phyloP scores from a whole-genome alignment of 257 asterid species.

The Knoxia roxburghii region DNA sequence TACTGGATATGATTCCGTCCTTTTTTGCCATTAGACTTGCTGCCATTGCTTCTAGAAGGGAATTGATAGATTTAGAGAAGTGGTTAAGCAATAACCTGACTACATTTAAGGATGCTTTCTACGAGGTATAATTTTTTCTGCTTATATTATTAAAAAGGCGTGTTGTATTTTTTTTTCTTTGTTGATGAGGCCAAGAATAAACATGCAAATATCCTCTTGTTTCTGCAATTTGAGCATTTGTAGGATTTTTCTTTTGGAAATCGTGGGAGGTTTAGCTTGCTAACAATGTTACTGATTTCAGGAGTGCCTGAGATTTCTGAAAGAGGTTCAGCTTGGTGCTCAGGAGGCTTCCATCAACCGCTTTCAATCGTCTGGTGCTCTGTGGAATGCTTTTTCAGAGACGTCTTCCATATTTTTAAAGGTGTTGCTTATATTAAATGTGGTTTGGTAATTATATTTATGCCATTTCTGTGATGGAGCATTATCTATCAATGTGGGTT shows the following conservation, averaged over 20 bases:
- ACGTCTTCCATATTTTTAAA: constrained; percentile 63
- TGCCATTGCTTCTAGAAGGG: constrained; percentile 81
- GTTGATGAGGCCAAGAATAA: background rate
- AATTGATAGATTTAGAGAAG: constrained; percentile 70
- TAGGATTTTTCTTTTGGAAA: background rate
- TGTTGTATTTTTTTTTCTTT: too few species aligned
- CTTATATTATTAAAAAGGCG: background rate
- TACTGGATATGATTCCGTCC: constrained; percentile 73
- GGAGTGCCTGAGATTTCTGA: constrained; percentile 86
- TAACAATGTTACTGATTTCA: constrained; percentile 31
- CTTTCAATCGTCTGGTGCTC: constrained; percentile 49
- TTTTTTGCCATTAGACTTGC: constrained; percentile 69
- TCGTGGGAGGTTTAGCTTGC: constrained; percentile 2
- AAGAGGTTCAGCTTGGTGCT: constrained; percentile 58
- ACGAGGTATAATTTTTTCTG: constrained; percentile 41
- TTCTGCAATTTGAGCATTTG: background rate
- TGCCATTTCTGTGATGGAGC: constrained; percentile 1
- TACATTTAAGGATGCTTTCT: constrained; percentile 61
- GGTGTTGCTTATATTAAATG: constrained; percentile 36
- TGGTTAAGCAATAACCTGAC: constrained; percentile 64
- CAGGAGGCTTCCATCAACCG: constrained; percentile 57
- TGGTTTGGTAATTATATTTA: constrained; percentile 5
- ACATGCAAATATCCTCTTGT: background rate
- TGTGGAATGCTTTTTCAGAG: constrained; percentile 55
- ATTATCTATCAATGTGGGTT: constrained; percentile 15